Conservation (phyloP, 352 stramenopile genomes). For the Globisporangium parvum region DNA sequence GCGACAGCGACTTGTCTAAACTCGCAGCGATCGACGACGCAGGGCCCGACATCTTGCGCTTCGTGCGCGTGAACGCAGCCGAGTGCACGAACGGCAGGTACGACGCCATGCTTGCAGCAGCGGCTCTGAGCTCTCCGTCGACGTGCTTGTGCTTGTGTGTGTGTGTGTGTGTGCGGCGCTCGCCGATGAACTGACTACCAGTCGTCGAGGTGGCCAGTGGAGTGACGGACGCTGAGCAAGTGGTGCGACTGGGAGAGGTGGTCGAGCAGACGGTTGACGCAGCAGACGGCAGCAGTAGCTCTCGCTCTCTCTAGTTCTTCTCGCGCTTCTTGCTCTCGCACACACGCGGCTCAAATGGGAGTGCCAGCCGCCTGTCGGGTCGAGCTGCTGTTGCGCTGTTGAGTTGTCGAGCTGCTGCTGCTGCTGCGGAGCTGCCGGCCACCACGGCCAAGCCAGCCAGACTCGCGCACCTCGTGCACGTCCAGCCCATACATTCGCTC, state of each 20-base stretch:
- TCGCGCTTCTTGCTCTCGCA: not conserved
- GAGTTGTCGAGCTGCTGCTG: too few relatives aligned
- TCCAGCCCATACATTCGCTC: constrained; percentile 4
- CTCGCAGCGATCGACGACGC: constrained; percentile 22
- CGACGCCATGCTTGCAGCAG: constrained; percentile 12
- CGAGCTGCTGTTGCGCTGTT: not conserved
- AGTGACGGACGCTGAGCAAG: not conserved
- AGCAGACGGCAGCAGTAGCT: not conserved
- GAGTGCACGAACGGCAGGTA: constrained; percentile 16
- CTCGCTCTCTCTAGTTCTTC: not conserved
- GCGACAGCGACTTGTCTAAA: constrained; percentile 27
- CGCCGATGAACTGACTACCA: not conserved
- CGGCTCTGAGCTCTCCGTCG: not conserved
- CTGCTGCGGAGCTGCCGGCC: too few relatives aligned
- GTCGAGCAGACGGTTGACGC: not conserved
- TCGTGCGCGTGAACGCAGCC: constrained; percentile 24
- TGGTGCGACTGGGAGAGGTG: not conserved
- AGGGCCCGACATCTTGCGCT: constrained; percentile 59
- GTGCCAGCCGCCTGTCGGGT: not conserved
- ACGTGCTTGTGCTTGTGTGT: not conserved
- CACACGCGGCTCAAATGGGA: too few relatives aligned
- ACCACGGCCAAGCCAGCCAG: too few relatives aligned
- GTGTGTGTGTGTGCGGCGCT: not conserved
- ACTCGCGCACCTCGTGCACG: not conserved
- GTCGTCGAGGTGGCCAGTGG: not conserved